Conservation (phyloP, 495 filamentous ascomycete genomes). For the Lentithecium fluviatile region DNA sequence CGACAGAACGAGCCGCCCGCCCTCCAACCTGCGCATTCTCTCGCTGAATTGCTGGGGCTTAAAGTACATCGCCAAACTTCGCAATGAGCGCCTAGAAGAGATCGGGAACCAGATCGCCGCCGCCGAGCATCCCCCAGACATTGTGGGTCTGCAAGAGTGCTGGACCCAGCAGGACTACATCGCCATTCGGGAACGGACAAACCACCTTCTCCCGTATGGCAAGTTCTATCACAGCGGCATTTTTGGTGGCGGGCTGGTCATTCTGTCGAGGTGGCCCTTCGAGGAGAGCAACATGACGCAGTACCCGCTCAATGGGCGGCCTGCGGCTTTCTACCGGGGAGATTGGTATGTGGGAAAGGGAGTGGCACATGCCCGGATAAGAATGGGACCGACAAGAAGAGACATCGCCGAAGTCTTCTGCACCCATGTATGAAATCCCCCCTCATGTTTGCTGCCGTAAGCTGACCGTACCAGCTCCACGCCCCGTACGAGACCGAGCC, state of each 20-base stretch:
- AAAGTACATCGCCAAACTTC: slow-evolving; percentile 78
- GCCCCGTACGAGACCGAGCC: slow-evolving; percentile 81
- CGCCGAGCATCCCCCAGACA: slow-evolving; percentile 69
- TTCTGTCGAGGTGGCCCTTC: slow-evolving; percentile 96
- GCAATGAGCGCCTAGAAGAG: slow-evolving; percentile 74
- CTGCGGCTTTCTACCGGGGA: slow-evolving; percentile 87
- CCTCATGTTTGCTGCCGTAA: neutral
- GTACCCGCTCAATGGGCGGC: slow-evolving; percentile 92
- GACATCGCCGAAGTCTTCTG: slow-evolving; percentile 90
- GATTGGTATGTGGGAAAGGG: slow-evolving; percentile 97
- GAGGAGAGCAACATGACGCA: slow-evolving; percentile 81
- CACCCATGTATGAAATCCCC: slow-evolving; percentile 62
- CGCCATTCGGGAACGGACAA: slow-evolving; percentile 71
- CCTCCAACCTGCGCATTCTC: slow-evolving; percentile 60
- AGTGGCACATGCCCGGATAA: slow-evolving; percentile 79
- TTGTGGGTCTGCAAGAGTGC: slow-evolving; percentile 94
- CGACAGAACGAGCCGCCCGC: slow-evolving; percentile 6
- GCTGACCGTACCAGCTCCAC: slow-evolving; percentile 59
- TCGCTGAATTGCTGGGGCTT: slow-evolving; percentile 96
- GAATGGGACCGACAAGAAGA: slow-evolving; percentile 62
- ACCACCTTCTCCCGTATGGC: slow-evolving; percentile 78
- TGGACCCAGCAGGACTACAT: slow-evolving; percentile 91
- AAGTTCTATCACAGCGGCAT: slow-evolving; percentile 92
- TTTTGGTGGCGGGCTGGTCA: slow-evolving; percentile 85
- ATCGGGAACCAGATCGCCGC: slow-evolving; percentile 58